Evolutionary conservation across 306 rosid genomes (phyloP), one percentile per base, ranked within the genome.

Genomic region (Dalbergia cultrata): DNA sequence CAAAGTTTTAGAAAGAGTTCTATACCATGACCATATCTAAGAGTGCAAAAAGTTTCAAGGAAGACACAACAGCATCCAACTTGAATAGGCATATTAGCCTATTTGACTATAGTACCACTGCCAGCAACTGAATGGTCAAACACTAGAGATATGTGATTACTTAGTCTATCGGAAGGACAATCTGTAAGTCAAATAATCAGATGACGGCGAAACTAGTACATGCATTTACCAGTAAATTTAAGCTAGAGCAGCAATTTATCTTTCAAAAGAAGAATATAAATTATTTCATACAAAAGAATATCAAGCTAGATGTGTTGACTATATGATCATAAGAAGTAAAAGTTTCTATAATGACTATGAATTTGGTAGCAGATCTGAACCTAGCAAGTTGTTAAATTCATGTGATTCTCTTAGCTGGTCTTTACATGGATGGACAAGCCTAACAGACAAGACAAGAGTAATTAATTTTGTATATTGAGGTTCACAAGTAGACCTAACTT

Each of bases 121-220:
- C 75, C 49, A 81, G n/a, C 45, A 68, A 70, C 72, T 59, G 64
- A 43, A 57, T 49, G 50, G 53, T 54, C 79, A 61, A 43, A 43
- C 22, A 34, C 35, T 39, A 47, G 34, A 78, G 9, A 47, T 9
- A 21, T 21, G 22, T 21, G 22, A 21, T 21, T 77, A 9, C 73
- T 41, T 59, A 21, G 12, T 66, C 49, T 31, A 58, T 33, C 39
- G 6, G 57, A 70, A n/a, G 26, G 22, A 34, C 43, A 37, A 2
- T 9, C 7, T 19, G 26, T 44, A 61, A 76, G 63, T 18, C 63
- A 65, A 76, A 50, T 12, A 59, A 62, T 49, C 16, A 31, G 31
- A 33, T 35, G 31, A 26, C 31, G 2, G 31, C 31, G 2, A 26
- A 26, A 18, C 18, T n/a, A 17, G 33, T 44, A 54, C 33, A 9